Conservation (phyloP, 768 basidiomycete species). For the Podaxis sp. region DNA sequence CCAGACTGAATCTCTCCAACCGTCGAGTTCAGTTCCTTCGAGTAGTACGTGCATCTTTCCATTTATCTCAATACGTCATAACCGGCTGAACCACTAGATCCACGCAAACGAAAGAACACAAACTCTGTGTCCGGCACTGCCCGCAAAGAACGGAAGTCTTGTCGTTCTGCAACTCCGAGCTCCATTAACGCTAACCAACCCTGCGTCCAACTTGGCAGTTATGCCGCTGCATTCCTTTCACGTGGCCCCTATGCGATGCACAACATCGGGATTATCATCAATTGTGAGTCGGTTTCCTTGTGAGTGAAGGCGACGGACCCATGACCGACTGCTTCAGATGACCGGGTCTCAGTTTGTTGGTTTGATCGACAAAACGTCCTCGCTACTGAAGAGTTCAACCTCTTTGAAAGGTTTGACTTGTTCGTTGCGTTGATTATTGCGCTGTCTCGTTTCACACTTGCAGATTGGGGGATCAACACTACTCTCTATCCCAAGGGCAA, state of each 20-base stretch:
- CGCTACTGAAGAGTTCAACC: neutral
- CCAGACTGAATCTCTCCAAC: too few relatives aligned
- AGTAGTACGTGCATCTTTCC: too few relatives aligned
- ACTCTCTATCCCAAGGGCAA: neutral
- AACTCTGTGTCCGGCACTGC: neutral
- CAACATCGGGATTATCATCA: neutral
- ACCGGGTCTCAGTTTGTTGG: neutral
- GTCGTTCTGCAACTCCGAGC: neutral
- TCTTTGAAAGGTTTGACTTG: neutral
- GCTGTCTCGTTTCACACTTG: neutral
- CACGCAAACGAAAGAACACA: too few relatives aligned
- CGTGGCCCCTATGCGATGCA: neutral
- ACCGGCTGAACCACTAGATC: too few relatives aligned
- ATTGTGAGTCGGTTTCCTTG: neutral
- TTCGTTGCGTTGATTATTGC: neutral
- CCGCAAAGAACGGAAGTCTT: neutral
- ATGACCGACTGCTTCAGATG: neutral
- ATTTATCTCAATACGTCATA: too few relatives aligned
- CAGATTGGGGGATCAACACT: neutral
- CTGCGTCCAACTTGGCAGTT: neutral
- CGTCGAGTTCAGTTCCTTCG: too few relatives aligned
- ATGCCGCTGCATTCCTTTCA: neutral
- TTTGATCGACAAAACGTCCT: neutral
- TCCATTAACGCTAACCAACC: neutral
- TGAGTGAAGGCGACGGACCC: neutral